These are phyloP conservation scores for Plasmopara halstedii DNA, from an alignment of 352 stramenopile species.

Conservation along the genomic window DNA sequence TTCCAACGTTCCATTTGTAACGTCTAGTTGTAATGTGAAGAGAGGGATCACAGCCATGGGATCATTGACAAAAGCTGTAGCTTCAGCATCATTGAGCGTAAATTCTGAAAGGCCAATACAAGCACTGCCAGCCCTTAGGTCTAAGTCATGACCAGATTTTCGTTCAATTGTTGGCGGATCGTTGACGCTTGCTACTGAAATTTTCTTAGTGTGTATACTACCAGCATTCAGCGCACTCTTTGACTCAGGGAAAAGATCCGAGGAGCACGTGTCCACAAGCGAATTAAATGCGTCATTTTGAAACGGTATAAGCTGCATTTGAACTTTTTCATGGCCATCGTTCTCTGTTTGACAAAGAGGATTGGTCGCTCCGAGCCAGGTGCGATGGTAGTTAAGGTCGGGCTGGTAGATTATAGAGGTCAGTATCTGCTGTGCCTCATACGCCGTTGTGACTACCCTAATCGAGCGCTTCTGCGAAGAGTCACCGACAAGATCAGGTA, in stretches of 20 bases:
- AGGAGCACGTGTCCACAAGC: conserved; percentile 2
- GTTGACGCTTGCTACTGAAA: conserved; percentile 16
- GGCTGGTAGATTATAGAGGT: conserved; percentile 21
- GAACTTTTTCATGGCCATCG: conserved; percentile 8
- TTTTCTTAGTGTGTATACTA: conserved; percentile 13
- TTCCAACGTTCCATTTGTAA: conserved; percentile 2
- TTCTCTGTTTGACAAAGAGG: conserved; percentile 1
- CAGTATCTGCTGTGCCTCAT: conserved; percentile 16
- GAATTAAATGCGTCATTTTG: not conserved
- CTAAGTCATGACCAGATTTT: not conserved
- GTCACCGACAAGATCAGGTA: conserved; percentile 1
- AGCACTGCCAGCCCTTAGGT: conserved; percentile 1
- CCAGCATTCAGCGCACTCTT: not conserved
- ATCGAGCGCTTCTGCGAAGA: conserved; percentile 3
- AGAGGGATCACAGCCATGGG: conserved; percentile 5
- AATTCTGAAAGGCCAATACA: conserved; percentile 10
- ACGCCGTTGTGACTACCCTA: conserved; percentile 12
- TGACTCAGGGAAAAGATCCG: not conserved
- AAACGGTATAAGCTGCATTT: conserved; percentile 9
- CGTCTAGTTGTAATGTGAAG: no score
- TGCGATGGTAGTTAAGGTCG: conserved; percentile 12
- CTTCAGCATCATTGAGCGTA: conserved; percentile 13
- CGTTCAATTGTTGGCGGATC: conserved; percentile 10
- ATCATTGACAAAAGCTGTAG: conserved; percentile 4
- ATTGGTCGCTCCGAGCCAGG: conserved; percentile 11